phyloP scores from a whole-genome alignment of 768 basidiomycete species.

The Tremella yokohamensis region DNA sequence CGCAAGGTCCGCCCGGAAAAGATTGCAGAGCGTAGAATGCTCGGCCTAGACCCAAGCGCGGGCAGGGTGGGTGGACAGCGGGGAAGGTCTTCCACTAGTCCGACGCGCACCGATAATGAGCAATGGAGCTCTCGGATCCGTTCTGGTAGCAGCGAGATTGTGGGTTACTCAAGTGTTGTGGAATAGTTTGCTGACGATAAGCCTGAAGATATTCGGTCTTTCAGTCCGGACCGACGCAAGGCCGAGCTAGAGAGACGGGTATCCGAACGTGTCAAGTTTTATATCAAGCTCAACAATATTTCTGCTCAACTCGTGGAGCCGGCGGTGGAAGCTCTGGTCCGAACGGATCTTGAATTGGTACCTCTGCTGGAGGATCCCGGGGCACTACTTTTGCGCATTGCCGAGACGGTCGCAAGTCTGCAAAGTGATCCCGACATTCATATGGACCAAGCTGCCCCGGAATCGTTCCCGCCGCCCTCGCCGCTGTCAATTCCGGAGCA shows the following conservation, averaged over 20 bases:
- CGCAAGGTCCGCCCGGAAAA: conserved; percentile 39
- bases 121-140: not conserved
- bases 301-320: conserved; percentile 2
- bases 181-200: not conserved
- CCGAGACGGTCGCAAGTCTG: conserved; percentile 16
- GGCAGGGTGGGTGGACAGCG: conserved; percentile 7
- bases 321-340: conserved; percentile 17
- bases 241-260: conserved; percentile 15
- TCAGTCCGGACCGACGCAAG: conserved; percentile 21
- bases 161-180: conserved; percentile 13
- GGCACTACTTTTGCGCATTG: conserved; percentile 19
- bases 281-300: conserved; percentile 6
- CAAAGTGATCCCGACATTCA: conserved; percentile 8
- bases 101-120: conserved; percentile 1
- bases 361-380: conserved; percentile 22
- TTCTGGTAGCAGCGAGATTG: not conserved
- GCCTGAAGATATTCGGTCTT: conserved; percentile 25
- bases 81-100: not conserved
- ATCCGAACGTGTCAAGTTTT: conserved; percentile 6
- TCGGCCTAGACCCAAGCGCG: conserved; percentile 6
- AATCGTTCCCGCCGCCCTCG: not conserved
- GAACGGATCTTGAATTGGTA: conserved; percentile 24
- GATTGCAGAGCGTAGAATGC: conserved; percentile 19
- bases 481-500: not conserved
- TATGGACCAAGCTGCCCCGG: not conserved